Evolutionary conservation across 345 rosid genomes (phyloP), one percentile per base, ranked within the genome.

Genomic region (Camelina hispida): DNA sequence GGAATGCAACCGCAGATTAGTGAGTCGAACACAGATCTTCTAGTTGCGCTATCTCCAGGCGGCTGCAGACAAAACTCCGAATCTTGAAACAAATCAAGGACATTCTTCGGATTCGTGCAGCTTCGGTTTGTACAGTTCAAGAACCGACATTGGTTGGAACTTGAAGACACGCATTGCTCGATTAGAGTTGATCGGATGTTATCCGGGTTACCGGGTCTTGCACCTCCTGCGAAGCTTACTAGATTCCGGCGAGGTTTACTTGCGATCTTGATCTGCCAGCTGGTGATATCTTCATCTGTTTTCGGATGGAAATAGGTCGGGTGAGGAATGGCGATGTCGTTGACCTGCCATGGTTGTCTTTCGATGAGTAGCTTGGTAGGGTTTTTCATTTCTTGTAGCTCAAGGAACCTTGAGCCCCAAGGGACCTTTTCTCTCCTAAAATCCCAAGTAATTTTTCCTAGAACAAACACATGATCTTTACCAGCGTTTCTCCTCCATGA

Each of bases 361-460:
- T 91, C 97, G 7, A 91, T 84, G 75, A 88, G 75, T 48, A 89
- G 88, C 79, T 91, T 91, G 3, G 85, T 68, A 4, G 97, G 88
- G 70, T 89, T 89, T 62, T 88, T 81, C 96, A 91, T 85, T 77
- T 86, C 83, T 14, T 83, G 82, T 11, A 83, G 68, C 79, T 81
- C 81, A 3, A 91, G 83, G 61, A 89, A 84, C 54, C 77, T 79
- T 37, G 84, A 82, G 3, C 96, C 96, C 93, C 97, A 89, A 8
- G 83, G 74, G 68, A 76, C 42, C 5, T 67, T 64, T 17, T 8
- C 34, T 73, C 96, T 86, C 71, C 96, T 81, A 74, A 91, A 91
- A 86, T 89, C 97, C 96, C 93, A 89, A 14, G 97, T 85, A 43
- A 87, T 72, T 66, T 85, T 89, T 14, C 91, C 93, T 59, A 89